Percentiles rank a stretch among this genome's conserved stretches.
phyloP scores from a whole-genome alignment of 139 green algal genomes.

The Volvox reticuliferus region DNA sequence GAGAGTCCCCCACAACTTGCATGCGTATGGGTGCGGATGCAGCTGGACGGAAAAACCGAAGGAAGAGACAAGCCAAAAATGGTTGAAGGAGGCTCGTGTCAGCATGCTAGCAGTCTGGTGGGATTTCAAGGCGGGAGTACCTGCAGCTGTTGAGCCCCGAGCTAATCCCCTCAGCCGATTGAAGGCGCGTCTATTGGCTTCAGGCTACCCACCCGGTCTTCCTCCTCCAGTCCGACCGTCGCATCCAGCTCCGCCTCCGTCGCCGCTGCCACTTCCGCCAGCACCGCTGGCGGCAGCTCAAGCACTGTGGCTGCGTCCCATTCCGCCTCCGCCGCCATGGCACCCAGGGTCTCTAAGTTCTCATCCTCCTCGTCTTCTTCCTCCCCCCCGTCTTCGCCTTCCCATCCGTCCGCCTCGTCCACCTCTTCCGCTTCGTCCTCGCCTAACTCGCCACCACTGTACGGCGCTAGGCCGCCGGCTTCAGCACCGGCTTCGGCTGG shows the following conservation, averaged over 20 bases:
- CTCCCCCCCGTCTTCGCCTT: not conserved
- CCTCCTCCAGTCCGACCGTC: not conserved
- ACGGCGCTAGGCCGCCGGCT: not conserved
- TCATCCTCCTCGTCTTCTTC: not conserved
- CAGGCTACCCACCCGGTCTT: not conserved
- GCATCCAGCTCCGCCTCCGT: not conserved
- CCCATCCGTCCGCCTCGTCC: not conserved
- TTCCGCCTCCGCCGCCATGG: constrained; percentile 16
- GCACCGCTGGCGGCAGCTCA: constrained; percentile 31
- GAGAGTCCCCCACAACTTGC: too few relatives aligned
- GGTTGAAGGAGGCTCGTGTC: too few relatives aligned
- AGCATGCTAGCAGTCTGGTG: too few relatives aligned
- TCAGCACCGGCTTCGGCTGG: not conserved
- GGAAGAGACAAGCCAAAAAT: not conserved
- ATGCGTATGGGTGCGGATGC: not conserved
- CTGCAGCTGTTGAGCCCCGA: too few relatives aligned
- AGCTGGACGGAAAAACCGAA: not conserved
- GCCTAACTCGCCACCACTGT: not conserved
- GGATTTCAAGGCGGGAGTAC: too few relatives aligned
- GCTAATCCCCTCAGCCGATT: too few relatives aligned
- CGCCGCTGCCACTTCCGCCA: not conserved
- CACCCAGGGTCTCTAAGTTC: not conserved
- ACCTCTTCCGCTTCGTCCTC: not conserved
- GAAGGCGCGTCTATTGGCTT: too few relatives aligned
- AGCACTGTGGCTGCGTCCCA: not conserved